These are phyloP conservation scores for Parastagonospora avenae DNA, from an alignment of 2,329 filamentous ascomycete species.

Conservation along the genomic window DNA sequence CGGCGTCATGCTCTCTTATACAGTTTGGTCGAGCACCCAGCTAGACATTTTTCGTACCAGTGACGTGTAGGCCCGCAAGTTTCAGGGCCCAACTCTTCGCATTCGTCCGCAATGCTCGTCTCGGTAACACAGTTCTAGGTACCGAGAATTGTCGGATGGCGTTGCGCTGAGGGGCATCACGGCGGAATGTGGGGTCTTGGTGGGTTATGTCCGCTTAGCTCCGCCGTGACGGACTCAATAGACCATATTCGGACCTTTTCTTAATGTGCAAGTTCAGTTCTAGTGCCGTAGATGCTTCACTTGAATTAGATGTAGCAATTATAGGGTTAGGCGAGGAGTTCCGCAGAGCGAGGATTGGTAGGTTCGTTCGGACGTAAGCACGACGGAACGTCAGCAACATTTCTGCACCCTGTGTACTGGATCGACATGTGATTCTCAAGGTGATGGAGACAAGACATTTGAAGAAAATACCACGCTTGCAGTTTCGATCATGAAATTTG, in stretches of 20 bases:
- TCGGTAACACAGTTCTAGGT: neutral
- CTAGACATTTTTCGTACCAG: neutral
- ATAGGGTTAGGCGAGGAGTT: too few species aligned
- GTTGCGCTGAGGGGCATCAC: slow-evolving; percentile 12
- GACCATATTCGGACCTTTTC: neutral
- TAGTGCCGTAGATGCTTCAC: too few species aligned
- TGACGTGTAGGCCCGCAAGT: slow-evolving; percentile 7
- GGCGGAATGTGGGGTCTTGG: slow-evolving; percentile 1
- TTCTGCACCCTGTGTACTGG: too few species aligned
- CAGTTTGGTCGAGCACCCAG: neutral
- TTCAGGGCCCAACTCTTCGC: neutral
- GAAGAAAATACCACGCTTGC: too few species aligned
- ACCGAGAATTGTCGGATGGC: slow-evolving; percentile 5
- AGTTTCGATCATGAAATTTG: too few species aligned
- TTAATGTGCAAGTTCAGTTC: too few species aligned
- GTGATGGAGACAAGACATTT: too few species aligned
- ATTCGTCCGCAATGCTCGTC: neutral
- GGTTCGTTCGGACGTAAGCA: too few species aligned
- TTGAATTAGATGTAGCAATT: too few species aligned
- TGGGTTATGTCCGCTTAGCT: neutral
- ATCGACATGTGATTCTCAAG: too few species aligned
- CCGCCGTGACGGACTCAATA: neutral
- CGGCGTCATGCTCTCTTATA: neutral
- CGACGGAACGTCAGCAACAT: too few species aligned
- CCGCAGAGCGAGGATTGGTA: too few species aligned